Evolutionary conservation across 2,329 filamentous ascomycete genomes (phyloP), one percentile per base, ranked within the genome.

Genomic region (Stemphylium lycopersici): DNA sequence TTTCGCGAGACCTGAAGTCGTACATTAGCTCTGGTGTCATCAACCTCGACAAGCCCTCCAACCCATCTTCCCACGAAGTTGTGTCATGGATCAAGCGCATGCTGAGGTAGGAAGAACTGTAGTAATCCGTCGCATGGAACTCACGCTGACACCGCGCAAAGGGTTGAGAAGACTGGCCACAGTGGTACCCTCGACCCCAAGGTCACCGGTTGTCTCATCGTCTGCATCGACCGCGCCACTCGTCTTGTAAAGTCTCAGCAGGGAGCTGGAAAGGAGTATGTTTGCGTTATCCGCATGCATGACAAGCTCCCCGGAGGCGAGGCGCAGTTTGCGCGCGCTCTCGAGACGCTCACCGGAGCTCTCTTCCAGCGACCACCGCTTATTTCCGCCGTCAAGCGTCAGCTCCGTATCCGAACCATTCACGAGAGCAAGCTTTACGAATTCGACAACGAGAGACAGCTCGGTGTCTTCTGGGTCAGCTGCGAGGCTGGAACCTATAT

Each of bases 11-110:
- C 77, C 85, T 99, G 74, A 97, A 97, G 84, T 92, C 90, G 62
- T 99, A 98, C 81, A 88, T 99, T 76, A 93, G 90, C 77, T 96
- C 91, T 62, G 95, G 95, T 80, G 93, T 99, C 55, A 98, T 99
- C 80, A 99, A 99, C 82, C 88, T 97, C 68, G 91, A 96, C 81
- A 96, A 96, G 83, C 95, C 93, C 53, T 96, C 93, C 48, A 99
- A 99, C 82, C 93, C 93, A 49, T 97, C 93, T 66, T 95, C 90
- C 72, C 95, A 99, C 84, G 95, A 99, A 83, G 95, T 99, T 65
- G 95, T 99, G 73, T 93, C 95, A 65, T 99, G 95, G 95, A 90
- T 98, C 69, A 99, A 99, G 88, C 89, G 93, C 70, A 98, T 98
- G 71, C 84, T 99, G 52, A 88, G 90, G 89, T 92, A 86, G 62